Evolutionary conservation across 208 protist genomes (phyloP).

Genomic region (Acanthamoeba royreba): DNA sequence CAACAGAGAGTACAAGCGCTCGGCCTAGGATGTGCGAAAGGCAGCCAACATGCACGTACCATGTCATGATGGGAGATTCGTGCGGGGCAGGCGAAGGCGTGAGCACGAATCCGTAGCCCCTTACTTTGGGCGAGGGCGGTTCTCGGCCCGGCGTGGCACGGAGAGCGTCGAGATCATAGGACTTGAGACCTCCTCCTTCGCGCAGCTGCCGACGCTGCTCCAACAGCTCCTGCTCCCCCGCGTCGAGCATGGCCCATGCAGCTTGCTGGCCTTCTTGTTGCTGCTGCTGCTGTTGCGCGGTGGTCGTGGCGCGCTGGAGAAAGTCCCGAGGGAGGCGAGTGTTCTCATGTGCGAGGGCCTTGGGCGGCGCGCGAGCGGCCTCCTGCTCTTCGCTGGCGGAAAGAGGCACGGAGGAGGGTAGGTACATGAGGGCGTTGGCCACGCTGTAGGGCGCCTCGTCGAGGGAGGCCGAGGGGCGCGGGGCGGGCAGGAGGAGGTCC

Average conservation of each 20-base stretch:
- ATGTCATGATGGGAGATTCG: neutral
- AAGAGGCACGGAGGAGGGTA: neutral
- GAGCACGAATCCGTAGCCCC: constrained; percentile 10
- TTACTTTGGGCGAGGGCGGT: neutral
- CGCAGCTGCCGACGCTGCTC: neutral
- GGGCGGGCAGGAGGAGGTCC: neutral
- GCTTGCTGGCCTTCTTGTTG: neutral
- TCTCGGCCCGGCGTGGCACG: neutral
- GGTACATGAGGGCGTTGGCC: neutral
- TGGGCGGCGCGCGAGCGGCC: neutral
- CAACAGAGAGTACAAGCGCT: neutral
- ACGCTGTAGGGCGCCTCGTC: neutral
- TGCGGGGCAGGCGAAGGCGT: neutral
- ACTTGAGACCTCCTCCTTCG: neutral
- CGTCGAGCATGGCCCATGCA: neutral
- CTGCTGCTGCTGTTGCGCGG: neutral
- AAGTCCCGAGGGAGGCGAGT: neutral
- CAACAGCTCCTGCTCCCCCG: neutral
- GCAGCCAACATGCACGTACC: neutral
- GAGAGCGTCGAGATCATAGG: neutral
- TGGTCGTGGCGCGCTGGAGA: neutral
- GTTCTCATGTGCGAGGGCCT: neutral
- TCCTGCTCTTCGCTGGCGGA: neutral
- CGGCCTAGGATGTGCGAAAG: neutral
- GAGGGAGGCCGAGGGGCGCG: neutral